These are phyloP conservation scores for Ploettnerulaceae sp. DNA, from an alignment of 2,329 filamentous ascomycete species.

Conservation along the genomic window DNA sequence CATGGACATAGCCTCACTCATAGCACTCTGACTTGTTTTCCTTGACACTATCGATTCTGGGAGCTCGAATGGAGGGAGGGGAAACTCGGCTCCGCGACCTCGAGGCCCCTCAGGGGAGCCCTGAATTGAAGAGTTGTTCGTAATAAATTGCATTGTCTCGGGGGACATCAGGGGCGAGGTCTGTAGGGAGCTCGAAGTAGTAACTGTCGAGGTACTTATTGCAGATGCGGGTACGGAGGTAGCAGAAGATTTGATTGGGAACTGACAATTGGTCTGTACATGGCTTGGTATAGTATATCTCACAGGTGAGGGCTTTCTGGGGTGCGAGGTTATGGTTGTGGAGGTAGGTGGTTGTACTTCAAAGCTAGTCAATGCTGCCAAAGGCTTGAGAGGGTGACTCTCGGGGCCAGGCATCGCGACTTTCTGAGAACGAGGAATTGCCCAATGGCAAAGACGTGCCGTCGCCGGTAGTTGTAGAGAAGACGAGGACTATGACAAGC, in stretches of 20 bases:
- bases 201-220: constrained; percentile 51
- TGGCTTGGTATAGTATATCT: constrained; percentile 28
- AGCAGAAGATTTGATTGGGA: constrained; percentile 29
- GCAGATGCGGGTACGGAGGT: constrained; percentile 47
- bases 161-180: constrained; percentile 55
- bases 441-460: constrained; percentile 23
- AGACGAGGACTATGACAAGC: constrained; percentile 21
- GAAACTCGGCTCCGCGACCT: constrained; percentile 48
- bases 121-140: constrained; percentile 59
- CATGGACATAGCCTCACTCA: constrained; percentile 54
- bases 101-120: constrained; percentile 60
- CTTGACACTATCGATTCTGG: constrained; percentile 65
- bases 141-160: constrained; percentile 45
- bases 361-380: constrained; percentile 4
- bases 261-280: constrained; percentile 32
- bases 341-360: constrained; percentile 10
- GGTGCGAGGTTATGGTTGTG: constrained; percentile 20
- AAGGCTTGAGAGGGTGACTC: constrained; percentile 16
- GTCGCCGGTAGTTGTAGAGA: constrained; percentile 15
- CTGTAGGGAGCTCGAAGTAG: constrained; percentile 49
- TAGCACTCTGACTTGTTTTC: constrained; percentile 56
- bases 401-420: constrained; percentile 22
- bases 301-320: constrained; percentile 17
- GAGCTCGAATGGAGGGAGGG: constrained; percentile 58
- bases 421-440: constrained; percentile 14